Base-by-base conservation (phyloP, 139 green algal species). In the Coelastrella sp. region DNA sequence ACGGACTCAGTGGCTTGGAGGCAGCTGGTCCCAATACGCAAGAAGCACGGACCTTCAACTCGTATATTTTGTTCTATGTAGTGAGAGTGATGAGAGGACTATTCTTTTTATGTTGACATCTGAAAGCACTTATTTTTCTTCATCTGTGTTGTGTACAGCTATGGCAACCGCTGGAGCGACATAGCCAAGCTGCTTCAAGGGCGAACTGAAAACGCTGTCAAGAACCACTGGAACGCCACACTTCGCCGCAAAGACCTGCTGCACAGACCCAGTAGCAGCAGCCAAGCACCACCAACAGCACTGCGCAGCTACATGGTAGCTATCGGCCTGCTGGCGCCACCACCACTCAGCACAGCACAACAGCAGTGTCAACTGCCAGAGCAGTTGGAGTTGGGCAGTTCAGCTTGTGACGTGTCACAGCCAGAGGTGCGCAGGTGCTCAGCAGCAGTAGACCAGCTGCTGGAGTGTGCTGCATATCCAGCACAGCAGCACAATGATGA, bases 151-250 rank as follows among this genome's bases (percentile, higher is more conserved):
- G 19, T 17, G 22, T 3, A 49, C 63, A 90, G 87, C 76, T 84
- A 86, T 8, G 93, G 93, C 68, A 94, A 94, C 87, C 74, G 87
- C 49, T 95, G 93, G 93, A 92, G 84, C 19, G 93, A 94, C 74
- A 94, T 94, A 19, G 91, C 91, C 8, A 91, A 92, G 78, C 35
- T 88, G 66, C 89, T 95, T 61, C 49, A 72, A 5, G 93, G 91
- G 0, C 60, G 93, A 15, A 94, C 91, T 8, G 91, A 94, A 82
- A 92, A 98, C 66, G 93, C 95, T 19, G 95, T 98, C 19, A 98
- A 98, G 88, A 98, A 98, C 94, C 95, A 97, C 90, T 97, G 96
- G 95, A 97, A 98, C 85, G 94, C 95, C 14, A 98, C 95, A 27
- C 90, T 97, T 74, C 90, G 94, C 27, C 90, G 91, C n/a, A 95